These are phyloP conservation scores for Trichophyton mentagrophytes DNA, from an alignment of 2,329 filamentous ascomycete species.

Conservation along the genomic window DNA sequence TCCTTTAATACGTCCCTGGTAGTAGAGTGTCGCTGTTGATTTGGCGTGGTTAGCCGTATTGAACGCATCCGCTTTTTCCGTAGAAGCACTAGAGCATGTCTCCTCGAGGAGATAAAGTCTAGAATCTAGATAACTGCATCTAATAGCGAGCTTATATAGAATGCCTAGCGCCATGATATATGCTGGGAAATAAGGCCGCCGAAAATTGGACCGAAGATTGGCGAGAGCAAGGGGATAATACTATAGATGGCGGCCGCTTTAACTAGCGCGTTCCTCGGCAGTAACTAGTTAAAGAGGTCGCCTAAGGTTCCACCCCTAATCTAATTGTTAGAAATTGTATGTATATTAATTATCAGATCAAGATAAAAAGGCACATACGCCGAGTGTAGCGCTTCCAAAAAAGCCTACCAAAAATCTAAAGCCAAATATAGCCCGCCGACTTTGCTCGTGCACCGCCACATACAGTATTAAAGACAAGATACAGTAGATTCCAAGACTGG, in stretches of 20 bases:
- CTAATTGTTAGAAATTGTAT: neutral
- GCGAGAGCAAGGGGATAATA: conserved; percentile 51
- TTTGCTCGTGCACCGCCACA: conserved; percentile 45
- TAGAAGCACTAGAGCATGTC: conserved; percentile 35
- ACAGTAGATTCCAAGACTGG: conserved; percentile 44
- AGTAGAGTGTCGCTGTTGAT: neutral
- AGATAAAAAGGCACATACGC: conserved; percentile 23
- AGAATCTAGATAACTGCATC: conserved; percentile 16
- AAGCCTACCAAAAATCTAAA: conserved; percentile 48
- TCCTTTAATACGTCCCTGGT: neutral
- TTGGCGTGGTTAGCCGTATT: neutral
- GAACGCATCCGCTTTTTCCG: conserved; percentile 23
- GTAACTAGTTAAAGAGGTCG: neutral
- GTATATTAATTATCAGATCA: neutral
- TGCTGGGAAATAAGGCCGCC: conserved; percentile 52
- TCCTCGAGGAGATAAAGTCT: conserved; percentile 30
- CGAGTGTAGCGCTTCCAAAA: conserved; percentile 45
- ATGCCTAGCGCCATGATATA: conserved; percentile 61
- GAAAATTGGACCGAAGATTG: conserved; percentile 47
- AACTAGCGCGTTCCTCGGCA: neutral
- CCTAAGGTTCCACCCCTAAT: neutral
- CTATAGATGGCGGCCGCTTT: conserved; percentile 51
- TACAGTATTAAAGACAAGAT: conserved; percentile 46
- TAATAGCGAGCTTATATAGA: conserved; percentile 43
- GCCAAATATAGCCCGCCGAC: conserved; percentile 42